Evolutionary conservation across 2,329 filamentous ascomycete genomes (phyloP).

Genomic region (Fusarium goolgardi): DNA sequence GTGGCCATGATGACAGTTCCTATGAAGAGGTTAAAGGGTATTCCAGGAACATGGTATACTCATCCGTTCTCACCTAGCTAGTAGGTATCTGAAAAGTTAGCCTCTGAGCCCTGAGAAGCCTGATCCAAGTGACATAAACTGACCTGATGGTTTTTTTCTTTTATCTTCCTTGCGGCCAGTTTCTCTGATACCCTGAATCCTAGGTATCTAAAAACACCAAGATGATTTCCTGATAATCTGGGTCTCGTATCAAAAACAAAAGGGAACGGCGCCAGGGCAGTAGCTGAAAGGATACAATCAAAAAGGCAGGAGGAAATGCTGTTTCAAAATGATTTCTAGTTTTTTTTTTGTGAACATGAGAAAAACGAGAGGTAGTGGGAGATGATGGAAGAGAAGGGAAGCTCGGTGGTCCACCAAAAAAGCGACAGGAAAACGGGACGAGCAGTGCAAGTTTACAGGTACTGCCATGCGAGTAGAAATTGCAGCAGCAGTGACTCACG

Average conservation of each 20-base stretch:
- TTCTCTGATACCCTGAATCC: too few relatives aligned
- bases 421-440: background rate
- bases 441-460: background rate
- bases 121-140: too few relatives aligned
- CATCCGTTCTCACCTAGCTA: background rate
- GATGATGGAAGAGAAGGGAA: background rate
- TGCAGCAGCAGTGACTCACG: background rate
- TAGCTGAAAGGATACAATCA: background rate
- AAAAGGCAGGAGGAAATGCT: constrained; percentile 15
- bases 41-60: background rate
- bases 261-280: background rate
- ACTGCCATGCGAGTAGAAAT: background rate
- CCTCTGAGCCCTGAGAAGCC: too few relatives aligned
- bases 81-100: too few relatives aligned
- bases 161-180: too few relatives aligned
- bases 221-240: background rate
- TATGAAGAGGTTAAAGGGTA: background rate
- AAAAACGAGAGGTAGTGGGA: background rate
- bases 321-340: background rate
- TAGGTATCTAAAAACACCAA: background rate
- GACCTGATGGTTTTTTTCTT: too few relatives aligned
- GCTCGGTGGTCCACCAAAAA: background rate
- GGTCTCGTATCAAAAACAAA: background rate
- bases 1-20: background rate
- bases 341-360: background rate